These are phyloP conservation scores for Rasamsonia emersonii DNA, from an alignment of 2,329 filamentous ascomycete species.

Conservation along the genomic window DNA sequence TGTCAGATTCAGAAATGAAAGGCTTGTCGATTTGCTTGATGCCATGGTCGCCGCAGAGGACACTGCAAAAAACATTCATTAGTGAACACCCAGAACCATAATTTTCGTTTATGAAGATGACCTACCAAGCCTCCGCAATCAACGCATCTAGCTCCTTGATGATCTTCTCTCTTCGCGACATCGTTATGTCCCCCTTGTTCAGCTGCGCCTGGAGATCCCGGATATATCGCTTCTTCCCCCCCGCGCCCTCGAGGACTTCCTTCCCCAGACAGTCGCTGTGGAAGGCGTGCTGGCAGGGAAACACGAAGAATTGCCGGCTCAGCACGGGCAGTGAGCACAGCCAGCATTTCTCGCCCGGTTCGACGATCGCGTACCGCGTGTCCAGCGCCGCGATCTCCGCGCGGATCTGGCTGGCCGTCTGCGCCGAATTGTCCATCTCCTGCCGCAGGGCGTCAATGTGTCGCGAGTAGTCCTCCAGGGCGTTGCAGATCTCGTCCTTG, in stretches of 20 bases:
- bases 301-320: slow-evolving; percentile 92
- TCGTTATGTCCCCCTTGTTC: slow-evolving; percentile 62
- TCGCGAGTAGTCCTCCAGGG: slow-evolving; percentile 84
- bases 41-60: slow-evolving; percentile 88
- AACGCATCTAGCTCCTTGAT: slow-evolving; percentile 85
- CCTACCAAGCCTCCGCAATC: slow-evolving; percentile 80
- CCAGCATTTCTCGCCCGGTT: slow-evolving; percentile 91
- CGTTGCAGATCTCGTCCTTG: slow-evolving; percentile 93
- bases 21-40: slow-evolving; percentile 93
- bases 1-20: slow-evolving; percentile 67
- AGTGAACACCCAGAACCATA: background rate
- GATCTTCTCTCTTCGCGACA: slow-evolving; percentile 67
- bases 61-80: slow-evolving; percentile 43
- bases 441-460: slow-evolving; percentile 81
- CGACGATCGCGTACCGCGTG: slow-evolving; percentile 87
- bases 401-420: slow-evolving; percentile 84
- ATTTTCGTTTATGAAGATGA: slow-evolving; percentile 13
- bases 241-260: slow-evolving; percentile 74
- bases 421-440: slow-evolving; percentile 92
- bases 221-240: slow-evolving; percentile 70
- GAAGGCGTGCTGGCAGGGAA: slow-evolving; percentile 96
- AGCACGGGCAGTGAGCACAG: slow-evolving; percentile 77
- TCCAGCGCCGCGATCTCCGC: slow-evolving; percentile 79
- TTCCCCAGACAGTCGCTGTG: slow-evolving; percentile 89
- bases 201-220: slow-evolving; percentile 78